Conservation (phyloP, 805 yeast genomes). For the Zygosaccharomyces rouxii region DNA sequence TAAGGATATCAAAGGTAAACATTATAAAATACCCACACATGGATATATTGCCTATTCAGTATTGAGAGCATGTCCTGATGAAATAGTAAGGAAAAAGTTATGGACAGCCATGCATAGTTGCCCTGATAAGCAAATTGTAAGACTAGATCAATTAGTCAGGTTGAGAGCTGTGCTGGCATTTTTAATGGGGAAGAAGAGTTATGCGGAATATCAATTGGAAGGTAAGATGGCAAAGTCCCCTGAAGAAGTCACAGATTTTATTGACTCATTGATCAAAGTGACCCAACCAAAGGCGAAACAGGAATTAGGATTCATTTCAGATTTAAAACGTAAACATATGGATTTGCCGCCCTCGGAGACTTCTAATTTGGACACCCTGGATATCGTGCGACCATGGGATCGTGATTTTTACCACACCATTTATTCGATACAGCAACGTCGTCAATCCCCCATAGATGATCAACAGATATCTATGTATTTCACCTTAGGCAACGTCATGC, state of each 20-base stretch:
- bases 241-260: slow-evolving; percentile 65
- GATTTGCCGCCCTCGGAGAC: slow-evolving; percentile 16
- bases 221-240: slow-evolving; percentile 90
- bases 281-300: slow-evolving; percentile 49
- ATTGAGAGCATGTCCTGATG: slow-evolving; percentile 53
- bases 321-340: slow-evolving; percentile 31
- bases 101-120: slow-evolving; percentile 76
- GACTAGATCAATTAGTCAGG: slow-evolving; percentile 55
- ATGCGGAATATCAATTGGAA: slow-evolving; percentile 72
- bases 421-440: slow-evolving; percentile 26
- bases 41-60: slow-evolving; percentile 65
- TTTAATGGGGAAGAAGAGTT: slow-evolving; percentile 66
- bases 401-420: slow-evolving; percentile 59
- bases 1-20: slow-evolving; percentile 38
- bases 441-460: slow-evolving; percentile 33
- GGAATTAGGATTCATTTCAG: slow-evolving; percentile 53
- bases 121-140: slow-evolving; percentile 53
- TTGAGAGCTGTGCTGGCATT: slow-evolving; percentile 68
- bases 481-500: slow-evolving; percentile 79
- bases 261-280: slow-evolving; percentile 52
- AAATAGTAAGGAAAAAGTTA: slow-evolving; percentile 54
- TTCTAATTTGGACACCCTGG: slow-evolving; percentile 40
- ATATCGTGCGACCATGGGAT: slow-evolving; percentile 81
- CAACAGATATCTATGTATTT: slow-evolving; percentile 64
- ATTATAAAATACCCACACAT: slow-evolving; percentile 51